These are phyloP conservation scores for Ceratobasidium theobromae DNA, from an alignment of 1,284 basidiomycete species.

Conservation along the genomic window DNA sequence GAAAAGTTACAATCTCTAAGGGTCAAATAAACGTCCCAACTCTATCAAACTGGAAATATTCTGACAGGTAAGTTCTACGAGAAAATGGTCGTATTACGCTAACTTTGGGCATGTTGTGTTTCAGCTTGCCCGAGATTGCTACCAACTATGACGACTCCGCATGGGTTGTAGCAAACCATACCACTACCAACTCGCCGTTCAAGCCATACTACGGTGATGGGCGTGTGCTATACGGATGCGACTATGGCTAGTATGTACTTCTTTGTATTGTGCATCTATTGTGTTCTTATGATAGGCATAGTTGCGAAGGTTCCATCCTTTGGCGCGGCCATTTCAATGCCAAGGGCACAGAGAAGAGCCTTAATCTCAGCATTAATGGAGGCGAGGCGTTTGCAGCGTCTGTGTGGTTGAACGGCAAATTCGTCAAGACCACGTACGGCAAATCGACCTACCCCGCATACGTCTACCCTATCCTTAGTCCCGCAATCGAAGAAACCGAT, in stretches of 20 bases:
- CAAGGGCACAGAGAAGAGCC: slow-evolving; percentile 58
- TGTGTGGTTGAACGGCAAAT: slow-evolving; percentile 73
- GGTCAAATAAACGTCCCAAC: slow-evolving; percentile 19
- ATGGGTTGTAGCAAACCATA: slow-evolving; percentile 69
- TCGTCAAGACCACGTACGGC: slow-evolving; percentile 69
- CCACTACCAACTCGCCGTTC: slow-evolving; percentile 66
- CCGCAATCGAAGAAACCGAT: slow-evolving; percentile 59
- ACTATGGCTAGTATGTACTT: slow-evolving; percentile 72
- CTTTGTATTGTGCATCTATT: not conserved
- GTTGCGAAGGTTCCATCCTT: slow-evolving; percentile 74
- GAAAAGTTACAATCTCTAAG: slow-evolving; percentile 2
- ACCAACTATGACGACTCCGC: slow-evolving; percentile 56
- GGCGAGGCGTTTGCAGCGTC: slow-evolving; percentile 77
- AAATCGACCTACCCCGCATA: slow-evolving; percentile 44
- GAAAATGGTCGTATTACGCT: not conserved
- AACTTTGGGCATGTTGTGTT: not conserved
- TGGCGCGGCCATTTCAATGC: slow-evolving; percentile 78
- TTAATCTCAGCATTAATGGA: slow-evolving; percentile 75
- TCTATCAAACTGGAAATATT: slow-evolving; percentile 65
- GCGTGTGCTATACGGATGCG: slow-evolving; percentile 74
- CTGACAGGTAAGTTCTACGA: slow-evolving; percentile 45
- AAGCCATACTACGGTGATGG: slow-evolving; percentile 66
- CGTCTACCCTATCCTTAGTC: slow-evolving; percentile 16
- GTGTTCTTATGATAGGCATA: slow-evolving; percentile 39
- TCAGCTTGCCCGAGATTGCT: slow-evolving; percentile 63